Evolutionary conservation across 345 rosid genomes (phyloP), one percentile per base, ranked within the genome.

Genomic region (Hirschfeldia incana): DNA sequence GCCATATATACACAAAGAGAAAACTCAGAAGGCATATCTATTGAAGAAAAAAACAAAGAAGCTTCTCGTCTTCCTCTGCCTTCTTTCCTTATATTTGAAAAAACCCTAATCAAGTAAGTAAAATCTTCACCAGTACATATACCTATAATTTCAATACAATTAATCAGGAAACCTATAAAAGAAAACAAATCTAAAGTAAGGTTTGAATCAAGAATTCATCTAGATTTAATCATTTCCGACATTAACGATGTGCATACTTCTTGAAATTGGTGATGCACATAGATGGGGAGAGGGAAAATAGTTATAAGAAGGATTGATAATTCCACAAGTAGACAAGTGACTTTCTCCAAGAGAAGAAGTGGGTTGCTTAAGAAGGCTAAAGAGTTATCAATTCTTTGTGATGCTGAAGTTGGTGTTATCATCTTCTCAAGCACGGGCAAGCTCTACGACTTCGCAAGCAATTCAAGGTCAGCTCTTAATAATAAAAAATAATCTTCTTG

Each of bases 371-470:
- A 81, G 65, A 81, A 81, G 8, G 78, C 84, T 46, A 76, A 81
- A 57, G 84, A 81, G 67, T 37, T 81, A 58, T 71, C 84, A 5
- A 81, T 81, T 27, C 84, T 81, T 57, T 81, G 84, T 71, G 84
- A 81, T 81, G 84, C 84, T 0, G 84, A 81, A 73, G 84, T 81
- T 77, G 84, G 84, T 51, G 80, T 81, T 53, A 70, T 81, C 59
- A 67, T 81, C 4, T 81, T 81, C 27, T 81, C 84, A 74, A 81
- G 81, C 26, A 76, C 84, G 7, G 75, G 84, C n/a, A 81, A 81
- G 71, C 81, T 81, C 33, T 81, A 81, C 2, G 84, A 81, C 62
- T 81, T 71, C 34, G 75, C 81, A 59, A 81, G 84, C 84, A 76
- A 74, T 69, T 76, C 81, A 69, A 81, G 81, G 84, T 81, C 1